Evolutionary conservation across 2,329 filamentous ascomycete species (phyloP).

Genomic region (Phialemoniopsis sp.): DNA sequence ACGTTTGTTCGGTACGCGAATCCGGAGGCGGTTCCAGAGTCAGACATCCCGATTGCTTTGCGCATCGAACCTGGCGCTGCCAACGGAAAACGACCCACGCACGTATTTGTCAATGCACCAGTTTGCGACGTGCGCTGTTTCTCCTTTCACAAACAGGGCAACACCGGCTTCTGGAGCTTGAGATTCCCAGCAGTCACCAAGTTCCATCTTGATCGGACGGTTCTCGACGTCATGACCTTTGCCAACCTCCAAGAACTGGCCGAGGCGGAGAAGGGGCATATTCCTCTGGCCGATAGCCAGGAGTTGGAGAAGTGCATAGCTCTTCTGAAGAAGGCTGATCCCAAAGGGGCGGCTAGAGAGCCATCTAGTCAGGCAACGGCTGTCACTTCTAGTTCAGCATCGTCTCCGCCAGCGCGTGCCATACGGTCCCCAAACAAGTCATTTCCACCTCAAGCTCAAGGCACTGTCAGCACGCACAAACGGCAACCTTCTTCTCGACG

Average conservation of each 20-base stretch:
- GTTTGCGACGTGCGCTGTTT: conserved; percentile 80
- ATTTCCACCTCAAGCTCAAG: too few species aligned
- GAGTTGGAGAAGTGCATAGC: conserved; percentile 59
- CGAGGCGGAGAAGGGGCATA: conserved; percentile 43
- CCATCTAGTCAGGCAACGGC: conserved; percentile 41
- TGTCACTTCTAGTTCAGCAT: conserved; percentile 50
- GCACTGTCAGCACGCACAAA: too few species aligned
- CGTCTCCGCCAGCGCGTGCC: conserved; percentile 66
- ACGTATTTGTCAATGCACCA: conserved; percentile 64
- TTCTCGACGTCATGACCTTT: conserved; percentile 65
- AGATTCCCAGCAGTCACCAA: conserved; percentile 75
- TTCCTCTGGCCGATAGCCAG: conserved; percentile 50
- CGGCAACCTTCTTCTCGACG: too few species aligned
- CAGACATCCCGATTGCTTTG: conserved; percentile 38
- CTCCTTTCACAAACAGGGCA: conserved; percentile 69
- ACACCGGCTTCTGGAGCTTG: conserved; percentile 67
- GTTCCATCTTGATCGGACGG: conserved; percentile 71
- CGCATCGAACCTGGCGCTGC: conserved; percentile 40
- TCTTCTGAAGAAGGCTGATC: conserved; percentile 53
- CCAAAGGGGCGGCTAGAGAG: conserved; percentile 35
- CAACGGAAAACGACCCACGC: conserved; percentile 34
- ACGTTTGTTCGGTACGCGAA: conserved; percentile 44
- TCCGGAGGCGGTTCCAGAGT: conserved; percentile 32
- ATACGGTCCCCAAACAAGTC: too few species aligned
- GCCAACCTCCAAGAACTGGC: conserved; percentile 64